A percentile compares a stretch with the other conserved stretches of the same genome.
Conservation (phyloP, 257 asterid genomes). For the Salvia miltiorrhiza region DNA sequence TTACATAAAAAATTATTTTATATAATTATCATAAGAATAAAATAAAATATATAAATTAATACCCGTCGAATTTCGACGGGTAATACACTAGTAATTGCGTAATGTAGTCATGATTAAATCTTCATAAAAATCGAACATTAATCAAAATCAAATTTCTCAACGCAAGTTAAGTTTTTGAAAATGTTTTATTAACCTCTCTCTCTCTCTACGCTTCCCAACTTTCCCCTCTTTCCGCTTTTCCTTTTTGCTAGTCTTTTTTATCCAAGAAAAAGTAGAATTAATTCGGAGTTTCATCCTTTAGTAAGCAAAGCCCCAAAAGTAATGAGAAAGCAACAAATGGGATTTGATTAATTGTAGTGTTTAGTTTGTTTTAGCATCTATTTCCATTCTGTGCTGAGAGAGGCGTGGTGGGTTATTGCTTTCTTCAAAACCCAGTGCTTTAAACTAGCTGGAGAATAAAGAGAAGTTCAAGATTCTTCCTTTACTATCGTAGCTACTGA, state of each 20-base stretch:
- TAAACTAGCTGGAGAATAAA: background rate
- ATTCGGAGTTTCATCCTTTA: background rate
- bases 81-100: too few relatives aligned
- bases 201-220: background rate
- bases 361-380: constrained; percentile 1
- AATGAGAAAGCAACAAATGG: background rate
- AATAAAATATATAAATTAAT: too few relatives aligned
- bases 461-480: constrained; percentile 8
- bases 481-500: background rate
- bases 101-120: too few relatives aligned
- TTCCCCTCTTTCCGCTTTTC: background rate
- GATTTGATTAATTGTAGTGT: background rate
- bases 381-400: background rate
- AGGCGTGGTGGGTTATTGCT: background rate
- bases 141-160: too few relatives aligned
- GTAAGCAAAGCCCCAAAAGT: background rate
- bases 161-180: too few relatives aligned
- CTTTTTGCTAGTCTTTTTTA: background rate
- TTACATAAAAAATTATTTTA: too few relatives aligned
- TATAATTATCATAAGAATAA: too few relatives aligned
- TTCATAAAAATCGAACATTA: too few relatives aligned
- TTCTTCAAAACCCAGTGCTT: background rate
- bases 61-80: too few relatives aligned
- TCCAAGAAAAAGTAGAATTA: background rate
- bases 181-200: too few relatives aligned